Evolutionary conservation across 2,329 filamentous ascomycete species (phyloP).

Genomic region (Alternaria burnsii): DNA sequence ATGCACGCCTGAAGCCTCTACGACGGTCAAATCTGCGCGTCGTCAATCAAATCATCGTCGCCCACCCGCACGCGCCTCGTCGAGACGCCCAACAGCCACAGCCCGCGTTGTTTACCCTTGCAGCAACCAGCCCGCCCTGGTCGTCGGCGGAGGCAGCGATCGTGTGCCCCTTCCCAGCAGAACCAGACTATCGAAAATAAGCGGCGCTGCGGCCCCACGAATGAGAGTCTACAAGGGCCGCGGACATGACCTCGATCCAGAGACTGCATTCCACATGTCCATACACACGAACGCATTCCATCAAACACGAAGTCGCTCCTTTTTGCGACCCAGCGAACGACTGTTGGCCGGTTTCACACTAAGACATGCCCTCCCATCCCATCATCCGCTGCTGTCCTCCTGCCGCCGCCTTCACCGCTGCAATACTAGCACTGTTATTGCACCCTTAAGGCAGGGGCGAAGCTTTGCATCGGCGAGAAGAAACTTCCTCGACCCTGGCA

Average conservation of each 20-base stretch:
- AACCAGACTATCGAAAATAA: constrained; percentile 21
- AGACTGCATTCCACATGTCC: constrained; percentile 3
- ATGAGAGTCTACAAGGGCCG: constrained; percentile 5
- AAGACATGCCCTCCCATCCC: neutral
- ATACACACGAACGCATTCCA: constrained; percentile 1
- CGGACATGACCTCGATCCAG: constrained; percentile 10
- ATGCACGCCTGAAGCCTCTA: neutral
- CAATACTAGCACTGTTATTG: neutral
- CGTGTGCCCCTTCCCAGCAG: constrained; percentile 8
- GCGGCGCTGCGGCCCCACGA: constrained; percentile 11
- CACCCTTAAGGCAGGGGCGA: neutral
- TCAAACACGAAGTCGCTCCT: constrained; percentile 1
- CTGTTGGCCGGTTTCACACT: constrained; percentile 2
- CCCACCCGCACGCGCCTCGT: constrained; percentile 8
- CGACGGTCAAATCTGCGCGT: constrained; percentile 1
- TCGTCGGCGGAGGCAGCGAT: constrained; percentile 4
- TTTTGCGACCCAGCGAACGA: constrained; percentile 1
- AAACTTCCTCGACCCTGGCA: neutral
- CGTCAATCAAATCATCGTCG: constrained; percentile 7
- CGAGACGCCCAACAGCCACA: neutral
- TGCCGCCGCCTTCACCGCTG: neutral
- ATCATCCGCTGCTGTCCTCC: neutral
- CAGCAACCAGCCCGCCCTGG: neutral
- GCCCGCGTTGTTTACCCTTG: neutral
- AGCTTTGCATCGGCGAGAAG: constrained; percentile 4